These are phyloP conservation scores for Baorangia bicolor DNA, from an alignment of 768 basidiomycete genomes.

Conservation along the genomic window DNA sequence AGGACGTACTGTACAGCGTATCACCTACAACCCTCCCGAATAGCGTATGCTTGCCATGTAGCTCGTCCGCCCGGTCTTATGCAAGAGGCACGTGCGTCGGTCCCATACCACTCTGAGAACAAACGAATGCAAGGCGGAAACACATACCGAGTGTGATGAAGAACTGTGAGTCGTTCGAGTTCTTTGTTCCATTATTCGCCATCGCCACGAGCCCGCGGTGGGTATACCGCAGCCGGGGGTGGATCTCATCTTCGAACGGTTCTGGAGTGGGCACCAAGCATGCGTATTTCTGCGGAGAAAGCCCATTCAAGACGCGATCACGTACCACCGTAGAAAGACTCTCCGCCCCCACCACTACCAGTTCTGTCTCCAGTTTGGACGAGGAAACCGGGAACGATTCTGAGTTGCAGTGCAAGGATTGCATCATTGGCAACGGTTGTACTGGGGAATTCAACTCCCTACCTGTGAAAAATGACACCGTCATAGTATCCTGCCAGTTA, in stretches of 20 bases:
- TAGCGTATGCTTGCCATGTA: constrained; percentile 92
- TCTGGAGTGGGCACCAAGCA: constrained; percentile 44
- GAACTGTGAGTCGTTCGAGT: constrained; percentile 94
- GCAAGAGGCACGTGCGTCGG: not conserved
- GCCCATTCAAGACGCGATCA: not conserved
- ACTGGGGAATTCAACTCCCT: constrained; percentile 2
- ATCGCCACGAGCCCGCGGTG: constrained; percentile 92
- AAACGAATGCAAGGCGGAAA: not conserved
- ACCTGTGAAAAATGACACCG: constrained; percentile 93
- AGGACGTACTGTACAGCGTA: constrained; percentile 78
- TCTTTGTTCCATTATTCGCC: constrained; percentile 86
- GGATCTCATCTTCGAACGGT: constrained; percentile 92
- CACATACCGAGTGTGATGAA: constrained; percentile 86
- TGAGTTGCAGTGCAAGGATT: constrained; percentile 20
- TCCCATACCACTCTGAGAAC: not conserved
- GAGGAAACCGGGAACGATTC: constrained; percentile 88
- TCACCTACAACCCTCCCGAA: constrained; percentile 91
- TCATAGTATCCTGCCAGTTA: constrained; percentile 83
- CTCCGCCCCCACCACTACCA: constrained; percentile 88
- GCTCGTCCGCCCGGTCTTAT: constrained; percentile 83
- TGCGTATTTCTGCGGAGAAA: not conserved
- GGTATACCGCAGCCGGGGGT: constrained; percentile 83
- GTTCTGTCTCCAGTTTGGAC: constrained; percentile 95
- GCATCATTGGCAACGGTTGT: not conserved
- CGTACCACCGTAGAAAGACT: constrained; percentile 90